phyloP scores from a whole-genome alignment of 768 basidiomycete genomes.

The Lentinula detonsa region DNA sequence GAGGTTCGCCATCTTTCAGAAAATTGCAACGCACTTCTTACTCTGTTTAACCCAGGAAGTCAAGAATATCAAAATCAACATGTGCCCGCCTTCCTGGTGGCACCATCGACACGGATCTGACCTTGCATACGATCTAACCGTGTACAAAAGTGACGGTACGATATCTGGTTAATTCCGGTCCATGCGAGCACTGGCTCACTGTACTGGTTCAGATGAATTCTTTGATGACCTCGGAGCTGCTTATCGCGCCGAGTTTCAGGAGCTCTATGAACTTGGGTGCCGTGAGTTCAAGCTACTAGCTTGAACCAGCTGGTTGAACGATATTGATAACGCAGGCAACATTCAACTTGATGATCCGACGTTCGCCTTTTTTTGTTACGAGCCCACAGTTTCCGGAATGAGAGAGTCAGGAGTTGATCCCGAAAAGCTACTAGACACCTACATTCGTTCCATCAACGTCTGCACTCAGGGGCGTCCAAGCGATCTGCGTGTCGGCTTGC shows the following conservation, averaged over 20 bases:
- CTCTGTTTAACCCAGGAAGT: constrained; percentile 40
- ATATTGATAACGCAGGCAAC: constrained; percentile 35
- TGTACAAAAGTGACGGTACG: constrained; percentile 57
- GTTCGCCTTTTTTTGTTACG: constrained; percentile 63
- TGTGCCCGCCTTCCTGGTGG: constrained; percentile 70
- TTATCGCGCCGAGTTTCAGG: constrained; percentile 43
- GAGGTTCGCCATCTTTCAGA: constrained; percentile 31
- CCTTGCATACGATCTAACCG: constrained; percentile 46
- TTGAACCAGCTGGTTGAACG: background rate
- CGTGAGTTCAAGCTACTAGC: constrained; percentile 25
- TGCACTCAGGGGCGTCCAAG: constrained; percentile 45
- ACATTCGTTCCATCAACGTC: constrained; percentile 59
- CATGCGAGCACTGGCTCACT: background rate
- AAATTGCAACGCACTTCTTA: background rate
- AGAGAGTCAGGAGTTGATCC: constrained; percentile 54
- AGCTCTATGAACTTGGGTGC: constrained; percentile 42
- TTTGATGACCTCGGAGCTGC: constrained; percentile 42
- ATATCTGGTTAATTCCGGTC: background rate
- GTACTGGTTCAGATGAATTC: constrained; percentile 35
- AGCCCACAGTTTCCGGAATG: constrained; percentile 49
- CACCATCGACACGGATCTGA: constrained; percentile 62
- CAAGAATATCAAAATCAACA: constrained; percentile 61
- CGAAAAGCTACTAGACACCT: constrained; percentile 59
- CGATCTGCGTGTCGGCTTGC: constrained; percentile 51
- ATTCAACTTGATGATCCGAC: constrained; percentile 51